A percentile compares a stretch with the other conserved stretches of the same genome.
These are phyloP conservation scores for Harringtonia aguacate DNA, from an alignment of 2,329 filamentous ascomycete genomes.

Conservation along the genomic window DNA sequence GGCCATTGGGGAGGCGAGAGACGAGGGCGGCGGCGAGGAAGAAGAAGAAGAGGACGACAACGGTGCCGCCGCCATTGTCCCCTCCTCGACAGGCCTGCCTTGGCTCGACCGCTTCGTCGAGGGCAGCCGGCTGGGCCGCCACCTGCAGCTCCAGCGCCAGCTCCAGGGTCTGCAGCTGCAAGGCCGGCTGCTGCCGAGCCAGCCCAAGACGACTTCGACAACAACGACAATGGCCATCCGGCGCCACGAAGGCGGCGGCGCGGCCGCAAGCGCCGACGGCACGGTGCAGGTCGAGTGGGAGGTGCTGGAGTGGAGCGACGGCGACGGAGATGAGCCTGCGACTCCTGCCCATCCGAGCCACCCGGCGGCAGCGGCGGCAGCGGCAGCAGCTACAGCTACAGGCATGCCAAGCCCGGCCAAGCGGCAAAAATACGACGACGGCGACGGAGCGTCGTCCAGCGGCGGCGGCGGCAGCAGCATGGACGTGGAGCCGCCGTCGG, in stretches of 20 bases:
- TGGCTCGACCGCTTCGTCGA: conserved; percentile 81
- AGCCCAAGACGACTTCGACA: conserved; percentile 37
- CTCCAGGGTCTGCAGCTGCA: conserved; percentile 35
- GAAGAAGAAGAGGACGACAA: background rate
- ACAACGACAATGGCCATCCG: conserved; percentile 4
- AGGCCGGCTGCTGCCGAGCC: conserved; percentile 23
- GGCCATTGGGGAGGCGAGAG: conserved; percentile 44
- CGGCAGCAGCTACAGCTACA: conserved; percentile 10
- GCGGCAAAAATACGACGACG: conserved; percentile 36
- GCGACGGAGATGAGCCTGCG: conserved; percentile 18
- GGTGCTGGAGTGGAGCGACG: conserved; percentile 60
- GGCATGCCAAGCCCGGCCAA: conserved; percentile 30
- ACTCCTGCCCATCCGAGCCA: too few species aligned
- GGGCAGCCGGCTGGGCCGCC: conserved; percentile 58
- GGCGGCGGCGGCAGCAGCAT: conserved; percentile 18
- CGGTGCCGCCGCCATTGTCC: conserved; percentile 29
- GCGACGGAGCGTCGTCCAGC: too few species aligned
- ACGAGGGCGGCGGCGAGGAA: conserved; percentile 16
- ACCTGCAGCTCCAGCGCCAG: conserved; percentile 49
- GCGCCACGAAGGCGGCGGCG: conserved; percentile 5
- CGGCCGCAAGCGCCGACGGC: conserved; percentile 44
- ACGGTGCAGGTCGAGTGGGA: conserved; percentile 69
- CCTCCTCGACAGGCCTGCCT: conserved; percentile 43
- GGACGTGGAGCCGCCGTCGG: conserved; percentile 8
- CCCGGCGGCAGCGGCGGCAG: conserved; percentile 12